Conservation (phyloP, 2,329 filamentous ascomycete species). For the Pseudogymnoascus sp. region DNA sequence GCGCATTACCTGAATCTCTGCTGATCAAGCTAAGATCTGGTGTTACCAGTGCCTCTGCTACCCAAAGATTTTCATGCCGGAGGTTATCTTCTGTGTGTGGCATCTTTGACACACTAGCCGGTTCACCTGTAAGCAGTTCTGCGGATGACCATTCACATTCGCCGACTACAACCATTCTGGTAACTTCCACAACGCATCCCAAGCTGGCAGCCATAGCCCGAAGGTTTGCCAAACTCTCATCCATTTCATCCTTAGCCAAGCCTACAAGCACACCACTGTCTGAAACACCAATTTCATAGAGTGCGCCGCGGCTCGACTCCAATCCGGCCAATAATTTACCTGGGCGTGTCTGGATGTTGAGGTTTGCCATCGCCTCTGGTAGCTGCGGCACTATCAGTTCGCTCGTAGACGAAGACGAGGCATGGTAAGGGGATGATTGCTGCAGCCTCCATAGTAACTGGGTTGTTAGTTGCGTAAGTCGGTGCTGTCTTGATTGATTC, state of each 20-base stretch:
- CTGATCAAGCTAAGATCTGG: constrained; percentile 50
- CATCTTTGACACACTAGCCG: constrained; percentile 17
- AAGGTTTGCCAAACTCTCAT: constrained; percentile 80
- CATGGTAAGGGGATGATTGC: constrained; percentile 87
- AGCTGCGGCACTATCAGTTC: constrained; percentile 68
- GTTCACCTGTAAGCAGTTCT: constrained; percentile 14
- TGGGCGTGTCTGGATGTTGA: constrained; percentile 35
- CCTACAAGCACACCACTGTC: constrained; percentile 90
- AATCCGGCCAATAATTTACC: constrained; percentile 64
- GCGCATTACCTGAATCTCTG: neutral
- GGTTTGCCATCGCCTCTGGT: constrained; percentile 51
- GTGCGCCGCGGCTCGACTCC: constrained; percentile 83
- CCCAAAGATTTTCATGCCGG: constrained; percentile 58
- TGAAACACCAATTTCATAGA: constrained; percentile 94
- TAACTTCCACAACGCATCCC: constrained; percentile 74
- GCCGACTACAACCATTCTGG: constrained; percentile 76
- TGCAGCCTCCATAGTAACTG: constrained; percentile 92
- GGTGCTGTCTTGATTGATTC: constrained; percentile 67
- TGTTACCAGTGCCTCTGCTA: constrained; percentile 82
- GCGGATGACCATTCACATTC: constrained; percentile 61
- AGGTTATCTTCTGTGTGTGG: constrained; percentile 18
- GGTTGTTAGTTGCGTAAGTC: constrained; percentile 85
- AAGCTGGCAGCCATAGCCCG: constrained; percentile 87
- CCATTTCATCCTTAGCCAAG: constrained; percentile 80
- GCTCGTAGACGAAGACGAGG: constrained; percentile 67